Conservation (phyloP, 148 eudicot species). For the Camellia japonica region DNA sequence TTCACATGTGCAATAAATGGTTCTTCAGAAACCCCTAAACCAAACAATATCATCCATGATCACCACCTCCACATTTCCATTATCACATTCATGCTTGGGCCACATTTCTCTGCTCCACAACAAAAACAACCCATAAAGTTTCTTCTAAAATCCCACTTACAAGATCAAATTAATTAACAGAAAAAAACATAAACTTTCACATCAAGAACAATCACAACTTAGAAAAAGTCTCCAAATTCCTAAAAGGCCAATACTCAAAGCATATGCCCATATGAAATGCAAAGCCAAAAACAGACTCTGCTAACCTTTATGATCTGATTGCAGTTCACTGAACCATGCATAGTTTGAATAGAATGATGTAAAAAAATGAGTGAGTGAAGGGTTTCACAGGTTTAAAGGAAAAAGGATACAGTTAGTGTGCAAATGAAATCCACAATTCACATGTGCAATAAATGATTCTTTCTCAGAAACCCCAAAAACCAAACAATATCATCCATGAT, state of each 20-base stretch:
- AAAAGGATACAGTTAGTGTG: background rate
- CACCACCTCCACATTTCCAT: background rate
- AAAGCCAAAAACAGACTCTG: background rate
- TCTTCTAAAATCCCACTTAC: background rate
- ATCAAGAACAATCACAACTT: background rate
- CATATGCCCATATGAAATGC: background rate
- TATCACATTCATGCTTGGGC: background rate
- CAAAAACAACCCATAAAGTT: too few relatives aligned
- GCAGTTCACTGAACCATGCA: too few relatives aligned
- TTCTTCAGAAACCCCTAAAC: background rate
- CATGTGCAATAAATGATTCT: conserved; percentile 6
- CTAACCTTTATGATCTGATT: too few relatives aligned
- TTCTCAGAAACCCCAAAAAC: background rate
- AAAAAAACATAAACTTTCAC: background rate
- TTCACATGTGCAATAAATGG: conserved; percentile 7
- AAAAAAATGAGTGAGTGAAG: too few relatives aligned
- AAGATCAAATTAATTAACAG: too few relatives aligned
- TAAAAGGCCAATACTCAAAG: too few relatives aligned
- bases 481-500: background rate
- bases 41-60: background rate
- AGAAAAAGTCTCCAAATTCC: too few relatives aligned
- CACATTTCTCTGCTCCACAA: background rate
- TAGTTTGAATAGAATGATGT: too few relatives aligned
- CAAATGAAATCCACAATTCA: background rate
- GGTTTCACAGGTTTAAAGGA: too few relatives aligned